Evolutionary conservation across 2,329 filamentous ascomycete genomes (phyloP).

Genomic region (Sarocladium brachiariae): DNA sequence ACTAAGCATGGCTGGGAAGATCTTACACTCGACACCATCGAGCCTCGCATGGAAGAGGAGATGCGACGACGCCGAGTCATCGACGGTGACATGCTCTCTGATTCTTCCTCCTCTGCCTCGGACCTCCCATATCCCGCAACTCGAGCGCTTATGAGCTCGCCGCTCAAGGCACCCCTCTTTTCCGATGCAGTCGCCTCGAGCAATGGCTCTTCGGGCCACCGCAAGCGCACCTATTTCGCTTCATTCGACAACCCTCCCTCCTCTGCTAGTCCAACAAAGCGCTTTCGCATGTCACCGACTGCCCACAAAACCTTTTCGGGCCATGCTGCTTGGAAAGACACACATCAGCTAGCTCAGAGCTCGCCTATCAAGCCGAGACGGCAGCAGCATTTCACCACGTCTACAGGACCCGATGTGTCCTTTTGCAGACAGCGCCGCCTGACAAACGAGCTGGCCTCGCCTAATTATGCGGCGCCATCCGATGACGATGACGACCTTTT

Average conservation of each 20-base stretch:
- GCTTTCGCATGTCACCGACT: conserved; percentile 57
- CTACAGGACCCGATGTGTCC: conserved; percentile 64
- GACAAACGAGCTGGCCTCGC: conserved; percentile 53
- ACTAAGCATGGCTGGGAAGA: conserved; percentile 94
- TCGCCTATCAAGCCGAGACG: conserved; percentile 76
- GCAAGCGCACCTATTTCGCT: conserved; percentile 56
- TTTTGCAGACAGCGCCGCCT: conserved; percentile 70
- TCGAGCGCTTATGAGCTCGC: conserved; percentile 70
- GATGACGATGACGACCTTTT: conserved; percentile 82
- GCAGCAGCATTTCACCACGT: conserved; percentile 67
- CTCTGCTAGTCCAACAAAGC: conserved; percentile 59
- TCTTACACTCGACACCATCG: conserved; percentile 76
- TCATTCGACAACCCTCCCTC: conserved; percentile 47
- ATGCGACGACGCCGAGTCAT: conserved; percentile 64
- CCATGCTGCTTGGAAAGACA: conserved; percentile 66
- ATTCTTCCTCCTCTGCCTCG: conserved; percentile 80
- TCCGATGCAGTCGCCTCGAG: conserved; percentile 73
- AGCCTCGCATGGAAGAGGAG: conserved; percentile 76
- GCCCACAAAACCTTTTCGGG: conserved; percentile 49
- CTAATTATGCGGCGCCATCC: conserved; percentile 55
- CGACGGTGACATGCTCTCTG: conserved; percentile 70
- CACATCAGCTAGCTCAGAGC: conserved; percentile 71
- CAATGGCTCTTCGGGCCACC: conserved; percentile 58
- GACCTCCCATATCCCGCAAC: conserved; percentile 62
- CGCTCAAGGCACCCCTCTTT: conserved; percentile 74